phyloP scores from a whole-genome alignment of 495 filamentous ascomycete genomes.

The Aspergillus nidulans region DNA sequence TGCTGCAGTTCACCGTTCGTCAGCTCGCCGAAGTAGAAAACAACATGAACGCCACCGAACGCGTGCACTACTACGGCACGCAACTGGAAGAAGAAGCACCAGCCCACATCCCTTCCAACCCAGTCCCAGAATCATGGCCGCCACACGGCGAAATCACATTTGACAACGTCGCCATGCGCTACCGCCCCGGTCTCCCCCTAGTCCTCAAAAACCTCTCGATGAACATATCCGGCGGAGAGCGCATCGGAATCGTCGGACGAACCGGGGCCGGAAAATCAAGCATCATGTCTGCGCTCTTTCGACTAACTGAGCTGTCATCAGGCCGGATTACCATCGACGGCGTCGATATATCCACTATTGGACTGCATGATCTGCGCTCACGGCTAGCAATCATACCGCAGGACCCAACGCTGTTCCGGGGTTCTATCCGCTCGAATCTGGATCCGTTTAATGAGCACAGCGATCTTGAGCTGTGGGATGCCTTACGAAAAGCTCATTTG shows the following conservation, averaged over 20 bases:
- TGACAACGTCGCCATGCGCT: constrained; percentile 84
- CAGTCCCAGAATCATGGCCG: constrained; percentile 69
- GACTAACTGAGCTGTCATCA: constrained; percentile 75
- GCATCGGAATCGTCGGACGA: constrained; percentile 89
- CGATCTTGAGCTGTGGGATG: constrained; percentile 84
- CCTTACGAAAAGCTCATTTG: constrained; percentile 76
- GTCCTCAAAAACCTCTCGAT: constrained; percentile 76
- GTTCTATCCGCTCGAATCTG: constrained; percentile 84
- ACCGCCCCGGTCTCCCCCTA: constrained; percentile 74
- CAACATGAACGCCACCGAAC: constrained; percentile 94
- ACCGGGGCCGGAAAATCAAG: constrained; percentile 93
- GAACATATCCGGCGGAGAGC: constrained; percentile 76
- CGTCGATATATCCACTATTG: constrained; percentile 79
- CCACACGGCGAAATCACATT: constrained; percentile 82
- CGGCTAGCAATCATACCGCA: constrained; percentile 94
- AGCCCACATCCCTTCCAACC: constrained; percentile 54
- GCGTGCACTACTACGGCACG: constrained; percentile 87
- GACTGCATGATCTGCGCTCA: constrained; percentile 80
- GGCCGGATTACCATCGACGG: constrained; percentile 89
- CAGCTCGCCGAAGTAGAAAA: constrained; percentile 97
- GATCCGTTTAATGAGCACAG: constrained; percentile 88
- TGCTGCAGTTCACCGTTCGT: constrained; percentile 91
- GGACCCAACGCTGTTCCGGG: constrained; percentile 90
- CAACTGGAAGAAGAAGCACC: constrained; percentile 85
- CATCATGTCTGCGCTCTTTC: constrained; percentile 92